phyloP scores from a whole-genome alignment of 495 filamentous ascomycete genomes.

The Hypomontagnella submonticulosa region DNA sequence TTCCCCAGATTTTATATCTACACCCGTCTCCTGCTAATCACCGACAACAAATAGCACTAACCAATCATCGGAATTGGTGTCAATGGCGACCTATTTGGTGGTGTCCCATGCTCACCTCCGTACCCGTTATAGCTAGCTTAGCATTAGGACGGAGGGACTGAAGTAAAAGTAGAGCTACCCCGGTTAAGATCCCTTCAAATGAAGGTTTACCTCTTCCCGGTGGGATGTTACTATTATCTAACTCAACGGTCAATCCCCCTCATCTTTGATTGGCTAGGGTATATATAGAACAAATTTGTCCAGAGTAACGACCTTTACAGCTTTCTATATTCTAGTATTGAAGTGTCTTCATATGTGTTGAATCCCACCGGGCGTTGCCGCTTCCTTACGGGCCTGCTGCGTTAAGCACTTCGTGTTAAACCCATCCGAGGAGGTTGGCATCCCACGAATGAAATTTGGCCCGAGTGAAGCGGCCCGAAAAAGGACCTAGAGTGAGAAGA shows the following conservation, averaged over 20 bases:
- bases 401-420: neutral
- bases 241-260: conserved; percentile 1
- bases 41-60: neutral
- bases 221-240: conserved; percentile 14
- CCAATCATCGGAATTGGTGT: conserved; percentile 17
- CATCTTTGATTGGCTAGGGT: conserved; percentile 6
- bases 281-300: conserved; percentile 13
- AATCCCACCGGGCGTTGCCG: conserved; percentile 22
- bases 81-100: neutral
- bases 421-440: neutral
- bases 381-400: neutral
- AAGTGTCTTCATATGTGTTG: neutral
- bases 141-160: conserved; percentile 11
- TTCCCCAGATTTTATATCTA: conserved; percentile 31
- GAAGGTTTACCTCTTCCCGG: conserved; percentile 12
- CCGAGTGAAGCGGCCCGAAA: neutral
- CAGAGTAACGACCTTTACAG: conserved; percentile 17
- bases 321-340: neutral
- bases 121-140: conserved; percentile 20
- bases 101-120: conserved; percentile 22
- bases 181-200: conserved; percentile 17
- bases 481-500: conserved; percentile 1
- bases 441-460: conserved; percentile 6
- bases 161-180: conserved; percentile 10
- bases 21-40: conserved; percentile 5